These are phyloP conservation scores for Scheffersomyces stipitis DNA, from an alignment of 805 yeast species.

Conservation along the genomic window DNA sequence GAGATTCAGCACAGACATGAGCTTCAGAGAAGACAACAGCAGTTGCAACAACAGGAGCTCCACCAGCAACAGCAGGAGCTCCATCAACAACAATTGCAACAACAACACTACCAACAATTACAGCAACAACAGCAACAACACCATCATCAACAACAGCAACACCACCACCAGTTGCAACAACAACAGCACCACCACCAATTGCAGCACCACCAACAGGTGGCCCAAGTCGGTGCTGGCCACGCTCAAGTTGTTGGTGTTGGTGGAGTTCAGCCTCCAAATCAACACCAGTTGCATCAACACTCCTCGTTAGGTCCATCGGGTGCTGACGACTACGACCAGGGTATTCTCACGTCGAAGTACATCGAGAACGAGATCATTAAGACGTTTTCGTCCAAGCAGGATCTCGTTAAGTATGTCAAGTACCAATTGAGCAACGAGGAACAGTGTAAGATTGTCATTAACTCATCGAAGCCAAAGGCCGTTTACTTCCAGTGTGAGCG, in stretches of 20 bases:
- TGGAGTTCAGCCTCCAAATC: too few species aligned
- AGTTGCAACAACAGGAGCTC: constrained; percentile 6
- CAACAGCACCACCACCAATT: constrained; percentile 25
- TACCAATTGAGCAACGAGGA: constrained; percentile 35
- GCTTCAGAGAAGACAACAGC: constrained; percentile 16
- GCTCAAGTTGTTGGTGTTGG: too few species aligned
- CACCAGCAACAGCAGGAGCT: constrained; percentile 16
- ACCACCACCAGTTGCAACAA: constrained; percentile 20
- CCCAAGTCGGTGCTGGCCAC: too few species aligned
- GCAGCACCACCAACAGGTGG: constrained; percentile 9
- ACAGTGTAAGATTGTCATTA: constrained; percentile 45
- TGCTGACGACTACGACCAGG: constrained; percentile 12
- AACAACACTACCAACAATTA: constrained; percentile 10
- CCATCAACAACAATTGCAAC: constrained; percentile 14
- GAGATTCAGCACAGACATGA: constrained; percentile 21
- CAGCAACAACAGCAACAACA: constrained; percentile 10
- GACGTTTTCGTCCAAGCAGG: constrained; percentile 13
- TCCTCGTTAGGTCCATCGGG: too few species aligned
- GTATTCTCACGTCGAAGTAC: constrained; percentile 13
- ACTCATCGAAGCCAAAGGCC: constrained; percentile 48
- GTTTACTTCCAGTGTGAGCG: constrained; percentile 49
- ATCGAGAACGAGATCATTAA: constrained; percentile 14
- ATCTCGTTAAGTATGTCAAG: constrained; percentile 33
- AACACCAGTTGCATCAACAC: constrained; percentile 8
- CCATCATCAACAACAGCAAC: constrained; percentile 16